Conservation (phyloP, 352 stramenopile genomes). For the Globisporangium barbulae region DNA sequence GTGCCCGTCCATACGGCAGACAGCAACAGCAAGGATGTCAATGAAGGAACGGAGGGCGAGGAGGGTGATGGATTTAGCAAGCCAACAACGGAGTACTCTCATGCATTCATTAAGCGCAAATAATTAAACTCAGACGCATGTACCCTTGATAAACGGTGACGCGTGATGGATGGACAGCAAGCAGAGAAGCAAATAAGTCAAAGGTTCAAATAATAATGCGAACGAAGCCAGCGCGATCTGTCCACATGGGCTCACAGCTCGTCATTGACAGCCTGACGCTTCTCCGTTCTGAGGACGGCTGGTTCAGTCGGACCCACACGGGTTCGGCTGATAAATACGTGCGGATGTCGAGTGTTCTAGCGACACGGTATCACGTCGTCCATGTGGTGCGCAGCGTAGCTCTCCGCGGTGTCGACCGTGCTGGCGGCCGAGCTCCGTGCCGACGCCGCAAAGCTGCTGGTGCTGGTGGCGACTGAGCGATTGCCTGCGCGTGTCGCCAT, state of each 20-base stretch:
- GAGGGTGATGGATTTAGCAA: too few relatives aligned
- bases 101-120: background rate
- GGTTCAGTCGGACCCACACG: background rate
- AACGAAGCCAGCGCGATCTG: background rate
- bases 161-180: too few relatives aligned
- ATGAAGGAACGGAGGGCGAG: too few relatives aligned
- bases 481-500: background rate
- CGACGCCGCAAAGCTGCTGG: background rate
- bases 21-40: too few relatives aligned
- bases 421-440: background rate
- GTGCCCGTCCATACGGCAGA: too few relatives aligned
- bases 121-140: background rate
- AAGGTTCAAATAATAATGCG: background rate
- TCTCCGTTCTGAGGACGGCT: background rate
- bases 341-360: constrained; percentile 9
- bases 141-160: too few relatives aligned
- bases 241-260: too few relatives aligned
- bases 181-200: background rate
- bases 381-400: constrained; percentile 21
- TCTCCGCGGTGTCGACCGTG: constrained; percentile 5
- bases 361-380: constrained; percentile 33
- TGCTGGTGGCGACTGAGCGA: background rate
- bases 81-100: background rate
- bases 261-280: background rate
- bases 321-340: constrained; percentile 19